Percentiles rank a stretch among this genome's conserved stretches.
Evolutionary conservation across 495 filamentous ascomycete species (phyloP).

Genomic region (Friedmanniomyces endolithicus): DNA sequence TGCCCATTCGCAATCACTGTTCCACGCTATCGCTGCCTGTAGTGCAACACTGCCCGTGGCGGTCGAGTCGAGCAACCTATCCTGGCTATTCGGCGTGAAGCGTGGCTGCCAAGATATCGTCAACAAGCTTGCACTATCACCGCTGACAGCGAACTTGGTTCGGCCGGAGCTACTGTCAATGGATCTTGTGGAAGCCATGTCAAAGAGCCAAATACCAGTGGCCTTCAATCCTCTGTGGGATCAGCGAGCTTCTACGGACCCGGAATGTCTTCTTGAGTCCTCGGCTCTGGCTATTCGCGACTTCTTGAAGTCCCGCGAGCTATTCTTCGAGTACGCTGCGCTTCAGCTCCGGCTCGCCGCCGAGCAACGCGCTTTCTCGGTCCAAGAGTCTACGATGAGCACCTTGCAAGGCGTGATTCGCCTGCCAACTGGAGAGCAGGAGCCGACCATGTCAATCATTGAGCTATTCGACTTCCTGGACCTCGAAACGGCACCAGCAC

Average conservation of each 20-base stretch:
- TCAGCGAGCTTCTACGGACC: conserved; percentile 38
- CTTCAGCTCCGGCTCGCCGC: conserved; percentile 71
- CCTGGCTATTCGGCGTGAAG: conserved; percentile 64
- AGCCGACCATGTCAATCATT: conserved; percentile 61
- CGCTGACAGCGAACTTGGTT: conserved; percentile 61
- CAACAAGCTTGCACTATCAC: conserved; percentile 67
- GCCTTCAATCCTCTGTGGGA: conserved; percentile 57
- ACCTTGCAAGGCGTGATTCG: conserved; percentile 64
- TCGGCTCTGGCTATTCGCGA: conserved; percentile 54
- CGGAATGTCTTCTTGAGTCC: conserved; percentile 52
- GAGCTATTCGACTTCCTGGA: conserved; percentile 89
- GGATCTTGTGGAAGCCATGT: conserved; percentile 59
- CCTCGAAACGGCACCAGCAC: conserved; percentile 45
- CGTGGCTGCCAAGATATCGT: conserved; percentile 65
- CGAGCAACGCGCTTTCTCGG: conserved; percentile 53
- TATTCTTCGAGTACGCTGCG: conserved; percentile 68
- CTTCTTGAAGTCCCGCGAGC: conserved; percentile 60
- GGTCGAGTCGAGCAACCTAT: conserved; percentile 45
- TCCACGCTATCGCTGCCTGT: conserved; percentile 64
- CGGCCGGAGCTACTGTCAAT: conserved; percentile 63
- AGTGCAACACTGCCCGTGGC: conserved; percentile 49
- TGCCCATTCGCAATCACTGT: conserved; percentile 54
- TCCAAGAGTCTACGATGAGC: conserved; percentile 65
- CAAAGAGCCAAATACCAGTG: conserved; percentile 52
- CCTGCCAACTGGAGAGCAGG: conserved; percentile 46